A percentile compares a stretch with the other conserved stretches of the same genome.
phyloP scores from a whole-genome alignment of 257 asterid genomes.

The Verbascum thapsus region DNA sequence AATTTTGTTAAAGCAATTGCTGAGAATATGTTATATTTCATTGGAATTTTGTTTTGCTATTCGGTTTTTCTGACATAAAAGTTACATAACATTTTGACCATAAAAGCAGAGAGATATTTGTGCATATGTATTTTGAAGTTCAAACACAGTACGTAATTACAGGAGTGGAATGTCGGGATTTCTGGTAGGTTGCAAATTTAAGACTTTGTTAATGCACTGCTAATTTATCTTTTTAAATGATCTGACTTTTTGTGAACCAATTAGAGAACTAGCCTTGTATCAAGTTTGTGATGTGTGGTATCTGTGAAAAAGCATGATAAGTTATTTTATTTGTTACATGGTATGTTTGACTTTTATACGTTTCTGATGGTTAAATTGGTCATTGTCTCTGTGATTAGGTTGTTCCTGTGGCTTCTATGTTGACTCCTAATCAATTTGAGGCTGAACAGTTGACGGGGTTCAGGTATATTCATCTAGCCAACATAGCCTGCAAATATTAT shows the following conservation, averaged over 20 bases:
- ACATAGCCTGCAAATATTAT: slow-evolving; percentile 12
- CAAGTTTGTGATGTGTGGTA: background rate
- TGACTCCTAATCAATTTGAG: slow-evolving; percentile 98
- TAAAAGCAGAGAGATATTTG: background rate
- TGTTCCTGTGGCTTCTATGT: slow-evolving; percentile 93
- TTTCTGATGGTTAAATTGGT: slow-evolving; percentile 29
- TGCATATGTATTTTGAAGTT: background rate
- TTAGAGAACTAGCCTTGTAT: background rate
- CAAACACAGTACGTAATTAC: background rate
- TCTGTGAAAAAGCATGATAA: background rate
- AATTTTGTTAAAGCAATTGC: slow-evolving; percentile 15
- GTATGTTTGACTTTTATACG: slow-evolving; percentile 7
- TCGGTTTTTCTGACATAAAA: background rate
- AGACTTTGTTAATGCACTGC: no score
- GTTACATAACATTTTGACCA: background rate
- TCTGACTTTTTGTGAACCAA: background rate
- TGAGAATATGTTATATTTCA: background rate
- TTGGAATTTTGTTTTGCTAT: background rate
- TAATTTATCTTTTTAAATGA: no score
- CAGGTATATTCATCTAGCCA: slow-evolving; percentile 53
- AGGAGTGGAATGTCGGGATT: background rate
- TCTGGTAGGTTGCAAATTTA: no score
- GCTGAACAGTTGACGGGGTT: slow-evolving; percentile 82
- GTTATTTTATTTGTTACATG: slow-evolving; percentile 3
- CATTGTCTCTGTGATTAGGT: slow-evolving; percentile 52